These are phyloP conservation scores for Fusarium cicatricum DNA, from an alignment of 2,329 filamentous ascomycete species.

Conservation along the genomic window DNA sequence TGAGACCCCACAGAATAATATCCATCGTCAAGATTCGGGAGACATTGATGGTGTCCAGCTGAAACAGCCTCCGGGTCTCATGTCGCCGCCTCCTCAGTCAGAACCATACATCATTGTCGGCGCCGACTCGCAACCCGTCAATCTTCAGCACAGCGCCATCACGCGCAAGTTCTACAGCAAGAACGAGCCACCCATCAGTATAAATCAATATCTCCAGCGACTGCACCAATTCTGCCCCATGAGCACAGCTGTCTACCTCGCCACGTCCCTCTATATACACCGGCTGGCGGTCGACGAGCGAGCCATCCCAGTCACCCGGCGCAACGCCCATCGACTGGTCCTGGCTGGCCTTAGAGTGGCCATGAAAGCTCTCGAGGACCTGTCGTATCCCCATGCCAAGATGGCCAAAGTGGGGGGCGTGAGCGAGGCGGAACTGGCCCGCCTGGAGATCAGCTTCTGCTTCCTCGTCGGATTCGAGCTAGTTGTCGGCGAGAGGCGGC, in stretches of 20 bases:
- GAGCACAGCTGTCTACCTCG: constrained; percentile 92
- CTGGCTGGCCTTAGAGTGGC: constrained; percentile 86
- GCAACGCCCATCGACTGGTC: constrained; percentile 87
- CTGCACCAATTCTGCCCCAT: constrained; percentile 93
- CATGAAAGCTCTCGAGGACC: constrained; percentile 94
- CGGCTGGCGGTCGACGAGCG: constrained; percentile 80
- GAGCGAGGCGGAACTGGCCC: constrained; percentile 79
- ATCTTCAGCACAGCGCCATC: constrained; percentile 83
- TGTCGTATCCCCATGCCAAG: constrained; percentile 84
- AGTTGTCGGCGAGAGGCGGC: constrained; percentile 55
- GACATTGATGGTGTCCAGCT: constrained; percentile 65
- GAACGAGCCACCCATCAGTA: constrained; percentile 79
- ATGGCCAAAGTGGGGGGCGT: constrained; percentile 91
- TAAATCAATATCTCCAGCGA: constrained; percentile 85
- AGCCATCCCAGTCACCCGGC: constrained; percentile 79
- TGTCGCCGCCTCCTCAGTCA: constrained; percentile 38
- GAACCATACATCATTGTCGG: constrained; percentile 69
- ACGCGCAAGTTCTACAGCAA: constrained; percentile 95
- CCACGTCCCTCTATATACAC: constrained; percentile 87
- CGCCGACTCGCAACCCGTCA: constrained; percentile 75
- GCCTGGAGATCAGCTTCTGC: constrained; percentile 89
- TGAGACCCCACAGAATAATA: not conserved
- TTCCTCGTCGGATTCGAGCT: constrained; percentile 88
- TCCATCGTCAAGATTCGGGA: constrained; percentile 27
- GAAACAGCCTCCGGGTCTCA: constrained; percentile 47